Base-by-base conservation (phyloP, 78 protist genomes). In the Dictyostelium brefeldianum region DNA sequence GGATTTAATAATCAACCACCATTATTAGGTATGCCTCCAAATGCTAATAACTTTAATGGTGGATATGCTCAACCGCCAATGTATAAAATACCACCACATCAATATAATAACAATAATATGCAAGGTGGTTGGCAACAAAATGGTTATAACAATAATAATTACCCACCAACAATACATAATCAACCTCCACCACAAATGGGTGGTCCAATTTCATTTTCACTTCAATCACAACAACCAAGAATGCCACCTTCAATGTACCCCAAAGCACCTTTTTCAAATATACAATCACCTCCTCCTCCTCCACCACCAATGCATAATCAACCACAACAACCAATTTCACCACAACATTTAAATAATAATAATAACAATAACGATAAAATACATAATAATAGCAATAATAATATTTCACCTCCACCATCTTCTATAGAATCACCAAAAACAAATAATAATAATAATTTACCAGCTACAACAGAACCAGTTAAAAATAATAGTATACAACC, bases 231-330 rank as follows among this genome's bases (percentile, higher is more conserved):
- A 75, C 80, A 73, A 73, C 80, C 50, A 36, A 73, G 46, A 73
- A n/a, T 73, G 22, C 81, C 81, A 75, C 81, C 81, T 7, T 50
- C 81, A 48, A 75, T 50, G 57, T 75, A 50, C 25, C 57, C 57
- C 5, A 46, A 50, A 75, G n/a, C 81, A 50, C 67, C 81, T 6
- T 50, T 50, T 75, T 50, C 81, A 46, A 75, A 29, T 56, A 29
- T 29, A 25, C 83, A 69, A 47, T 65, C 81, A 50, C 83, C 69
- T 8, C 69, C 71, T 10, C 48, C 75, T 27, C 89, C 89, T 2
- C 89, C 78, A 6, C 80, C 69, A 36, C 91, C 91, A 47, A 50
- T 81, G 18, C 15, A 20, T 31, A 59, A 15, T 3, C 48, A 29
- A 78, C 53, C 53, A 36, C 50, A 47, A 80, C n/a, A 27, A 64